Conservation (phyloP, 2,329 filamentous ascomycete species). For the Aspergillus hiratsukae region DNA sequence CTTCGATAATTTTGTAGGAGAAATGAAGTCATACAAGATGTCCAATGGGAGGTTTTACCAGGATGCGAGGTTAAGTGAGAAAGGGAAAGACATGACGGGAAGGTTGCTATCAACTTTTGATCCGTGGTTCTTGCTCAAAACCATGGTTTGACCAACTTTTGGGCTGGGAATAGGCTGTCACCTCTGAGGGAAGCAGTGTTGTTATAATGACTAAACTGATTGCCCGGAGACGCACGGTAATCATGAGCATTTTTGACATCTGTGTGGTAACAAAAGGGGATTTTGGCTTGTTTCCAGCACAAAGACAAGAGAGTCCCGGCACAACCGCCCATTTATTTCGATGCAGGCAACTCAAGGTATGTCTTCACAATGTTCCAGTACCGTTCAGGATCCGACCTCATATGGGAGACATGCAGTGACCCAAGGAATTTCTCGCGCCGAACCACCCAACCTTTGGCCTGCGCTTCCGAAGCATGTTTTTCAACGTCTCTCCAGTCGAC, state of each 20-base stretch:
- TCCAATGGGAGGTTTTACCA: not conserved
- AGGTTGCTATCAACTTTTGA: not conserved
- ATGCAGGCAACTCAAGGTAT: slow-evolving; percentile 14
- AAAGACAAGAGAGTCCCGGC: not conserved
- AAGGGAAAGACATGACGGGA: not conserved
- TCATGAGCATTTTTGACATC: not conserved
- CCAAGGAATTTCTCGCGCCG: slow-evolving; percentile 33
- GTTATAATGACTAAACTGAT: not conserved
- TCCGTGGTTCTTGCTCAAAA: not conserved
- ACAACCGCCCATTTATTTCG: not conserved
- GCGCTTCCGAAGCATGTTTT: slow-evolving; percentile 31
- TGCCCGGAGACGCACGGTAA: not conserved
- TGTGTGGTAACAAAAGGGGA: not conserved
- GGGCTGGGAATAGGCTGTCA: not conserved
- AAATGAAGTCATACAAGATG: not conserved
- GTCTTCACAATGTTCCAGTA: slow-evolving; percentile 37
- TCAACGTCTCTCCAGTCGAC: slow-evolving; percentile 35
- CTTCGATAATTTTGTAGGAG: not conserved
- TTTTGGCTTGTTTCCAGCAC: not conserved
- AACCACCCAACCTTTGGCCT: slow-evolving; percentile 29
- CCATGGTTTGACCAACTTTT: not conserved
- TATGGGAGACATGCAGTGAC: slow-evolving; percentile 38
- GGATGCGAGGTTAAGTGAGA: not conserved
- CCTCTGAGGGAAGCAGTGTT: not conserved
- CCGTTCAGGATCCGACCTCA: slow-evolving; percentile 33